Evolutionary conservation across 306 rosid genomes (phyloP), one percentile per base, ranked within the genome.

Genomic region (Herpetospermum pedunculosum): DNA sequence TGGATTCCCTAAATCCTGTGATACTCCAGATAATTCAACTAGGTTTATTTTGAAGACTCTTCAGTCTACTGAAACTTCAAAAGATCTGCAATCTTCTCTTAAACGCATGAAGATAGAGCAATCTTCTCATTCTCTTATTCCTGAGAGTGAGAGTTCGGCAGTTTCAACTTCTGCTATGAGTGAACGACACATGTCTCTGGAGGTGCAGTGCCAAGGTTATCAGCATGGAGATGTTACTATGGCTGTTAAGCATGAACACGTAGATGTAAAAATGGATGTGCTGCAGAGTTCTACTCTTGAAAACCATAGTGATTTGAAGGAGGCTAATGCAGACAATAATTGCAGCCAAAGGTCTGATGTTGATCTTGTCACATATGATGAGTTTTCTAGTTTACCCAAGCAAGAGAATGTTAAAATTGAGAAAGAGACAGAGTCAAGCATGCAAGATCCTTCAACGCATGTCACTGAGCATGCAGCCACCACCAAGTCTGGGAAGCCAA

Each of bases 401-500:
- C 78, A 88, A 69, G 96, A 88, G 64, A 85, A 53, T 76, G 38
- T 84, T 41, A 94, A 86, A 81, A 70, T 72, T 67, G 98, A 88
- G 85, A 94, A 88, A 72, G 95, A 89, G 77, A 52, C 67, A 38
- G 92, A 81, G 55, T 85, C 81, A 50, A 83, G 86, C 76, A 83
- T 82, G 75, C 91, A 90, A 85, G 95, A 88, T 80, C 77, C 75
- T 75, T 70, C 67, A 55, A 49, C 26, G 23, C 96, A 81, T 82
- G 75, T 81, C 77, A 48, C 79, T 32, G 99, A 94, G 78, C 80
- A 50, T 79, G 80, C 82, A 18, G 77, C 82, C 64, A 95, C 88
- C 82, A 87, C 97, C 30, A 94, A 94, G 81, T 91, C 99, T 62
- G 97, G 99, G 79, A 95, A 95, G 83, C 96, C 97, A 76, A 95